These are phyloP conservation scores for Cardamine resedifolia DNA, from an alignment of 345 rosid genomes.

Conservation along the genomic window DNA sequence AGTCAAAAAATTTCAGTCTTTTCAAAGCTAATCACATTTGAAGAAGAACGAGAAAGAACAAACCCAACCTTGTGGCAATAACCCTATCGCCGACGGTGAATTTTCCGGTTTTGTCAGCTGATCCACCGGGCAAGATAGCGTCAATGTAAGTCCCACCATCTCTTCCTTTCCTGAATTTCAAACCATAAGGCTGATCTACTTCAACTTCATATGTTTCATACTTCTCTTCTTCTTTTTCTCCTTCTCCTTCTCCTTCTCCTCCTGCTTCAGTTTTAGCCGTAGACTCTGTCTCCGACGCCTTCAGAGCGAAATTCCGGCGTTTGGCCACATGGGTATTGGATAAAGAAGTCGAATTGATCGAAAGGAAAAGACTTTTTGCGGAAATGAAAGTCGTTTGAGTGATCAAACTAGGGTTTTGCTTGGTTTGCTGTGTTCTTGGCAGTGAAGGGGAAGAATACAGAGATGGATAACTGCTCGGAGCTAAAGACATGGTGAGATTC, in stretches of 20 bases:
- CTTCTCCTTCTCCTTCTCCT: slow-evolving; percentile 40
- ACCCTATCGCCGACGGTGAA: slow-evolving; percentile 91
- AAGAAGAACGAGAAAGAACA: slow-evolving; percentile 6
- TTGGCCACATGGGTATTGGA: slow-evolving; percentile 47
- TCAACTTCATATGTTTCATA: slow-evolving; percentile 86
- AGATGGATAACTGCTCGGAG: slow-evolving; percentile 52
- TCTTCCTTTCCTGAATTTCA: slow-evolving; percentile 83
- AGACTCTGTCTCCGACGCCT: slow-evolving; percentile 67
- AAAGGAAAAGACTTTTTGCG: slow-evolving; percentile 35
- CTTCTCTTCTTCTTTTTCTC: slow-evolving; percentile 45
- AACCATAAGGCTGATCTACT: slow-evolving; percentile 76
- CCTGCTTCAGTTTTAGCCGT: slow-evolving; percentile 41
- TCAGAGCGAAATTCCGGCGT: slow-evolving; percentile 39
- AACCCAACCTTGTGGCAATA: slow-evolving; percentile 98
- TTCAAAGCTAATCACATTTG: not conserved
- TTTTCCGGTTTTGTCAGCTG: slow-evolving; percentile 72
- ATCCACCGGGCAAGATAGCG: slow-evolving; percentile 76
- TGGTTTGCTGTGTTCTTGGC: slow-evolving; percentile 42
- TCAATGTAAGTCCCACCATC: slow-evolving; percentile 94
- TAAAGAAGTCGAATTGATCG: slow-evolving; percentile 33
- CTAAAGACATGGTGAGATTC: slow-evolving; percentile 55
- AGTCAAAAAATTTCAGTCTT: not conserved
- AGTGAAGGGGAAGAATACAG: slow-evolving; percentile 59
- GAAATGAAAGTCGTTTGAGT: slow-evolving; percentile 35
- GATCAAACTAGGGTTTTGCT: slow-evolving; percentile 40